Conservation (phyloP, 2,329 filamentous ascomycete genomes). For the Paecilomyces niveus region DNA sequence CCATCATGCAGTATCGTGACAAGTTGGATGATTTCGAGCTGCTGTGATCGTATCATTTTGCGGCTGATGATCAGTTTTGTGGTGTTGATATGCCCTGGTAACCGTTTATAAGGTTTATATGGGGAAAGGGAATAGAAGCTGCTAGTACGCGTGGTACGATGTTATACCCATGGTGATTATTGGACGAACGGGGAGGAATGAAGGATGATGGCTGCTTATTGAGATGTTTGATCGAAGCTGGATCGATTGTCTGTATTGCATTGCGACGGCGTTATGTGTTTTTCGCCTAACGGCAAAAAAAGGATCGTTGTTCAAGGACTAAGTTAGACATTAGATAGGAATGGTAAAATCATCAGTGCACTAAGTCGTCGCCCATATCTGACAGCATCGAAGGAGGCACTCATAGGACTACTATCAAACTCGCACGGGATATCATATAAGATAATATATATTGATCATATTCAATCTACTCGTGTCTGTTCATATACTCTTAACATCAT, state of each 20-base stretch:
- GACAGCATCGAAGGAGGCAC: neutral
- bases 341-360: neutral
- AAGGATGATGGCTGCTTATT: neutral
- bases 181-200: neutral
- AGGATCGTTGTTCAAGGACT: neutral
- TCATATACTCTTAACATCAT: neutral
- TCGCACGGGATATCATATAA: neutral
- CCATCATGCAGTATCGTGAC: constrained; percentile 90
- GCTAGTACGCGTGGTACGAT: neutral
- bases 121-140: neutral
- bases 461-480: neutral
- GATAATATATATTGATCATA: neutral
- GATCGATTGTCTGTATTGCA: neutral
- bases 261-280: neutral
- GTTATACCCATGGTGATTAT: neutral
- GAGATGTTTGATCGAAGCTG: neutral
- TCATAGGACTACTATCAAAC: neutral
- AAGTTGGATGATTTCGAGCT: constrained; percentile 95
- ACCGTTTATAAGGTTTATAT: neutral
- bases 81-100: neutral
- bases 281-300: neutral
- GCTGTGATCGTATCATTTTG: constrained; percentile 43
- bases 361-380: too few species aligned
- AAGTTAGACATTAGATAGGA: neutral
- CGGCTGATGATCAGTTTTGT: neutral